Conservation (phyloP, 352 stramenopile genomes). For the Pilasporangium apinafurcum region DNA sequence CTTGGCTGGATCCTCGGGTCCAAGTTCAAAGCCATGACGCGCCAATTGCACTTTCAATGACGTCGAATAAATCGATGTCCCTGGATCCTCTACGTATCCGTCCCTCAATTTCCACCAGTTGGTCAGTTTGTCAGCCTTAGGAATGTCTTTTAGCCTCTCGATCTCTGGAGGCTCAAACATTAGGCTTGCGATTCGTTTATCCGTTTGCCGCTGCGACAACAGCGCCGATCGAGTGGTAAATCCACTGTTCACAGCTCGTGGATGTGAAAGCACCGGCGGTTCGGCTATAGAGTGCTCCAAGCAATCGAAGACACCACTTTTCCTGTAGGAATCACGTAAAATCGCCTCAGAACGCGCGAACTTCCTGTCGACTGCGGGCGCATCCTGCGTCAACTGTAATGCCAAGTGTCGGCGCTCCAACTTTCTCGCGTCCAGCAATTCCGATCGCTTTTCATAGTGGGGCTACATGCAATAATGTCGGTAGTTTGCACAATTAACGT, state of each 20-base stretch:
- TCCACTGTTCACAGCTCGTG: conserved; percentile 24
- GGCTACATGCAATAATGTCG: conserved; percentile 15
- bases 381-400: conserved; percentile 11
- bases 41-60: conserved; percentile 45
- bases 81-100: conserved; percentile 60
- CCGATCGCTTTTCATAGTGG: conserved; percentile 26
- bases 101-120: conserved; percentile 52
- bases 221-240: conserved; percentile 28
- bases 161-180: conserved; percentile 52
- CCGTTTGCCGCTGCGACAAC: conserved; percentile 19
- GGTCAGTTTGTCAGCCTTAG: conserved; percentile 27
- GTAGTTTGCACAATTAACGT: background rate
- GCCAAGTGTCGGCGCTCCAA: conserved; percentile 30
- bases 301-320: conserved; percentile 36
- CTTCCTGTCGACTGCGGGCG: conserved; percentile 5
- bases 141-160: conserved; percentile 39
- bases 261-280: conserved; percentile 21
- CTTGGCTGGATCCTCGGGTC: conserved; percentile 41
- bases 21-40: conserved; percentile 17
- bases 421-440: conserved; percentile 37
- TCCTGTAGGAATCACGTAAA: conserved; percentile 40
- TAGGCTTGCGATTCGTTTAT: conserved; percentile 27
- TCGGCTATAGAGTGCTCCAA: conserved; percentile 9
- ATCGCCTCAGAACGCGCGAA: conserved; percentile 40
- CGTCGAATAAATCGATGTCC: conserved; percentile 17